Evolutionary conservation across 2,329 filamentous ascomycete species (phyloP), one percentile per base, ranked within the genome.

Genomic region (Teratosphaeria pseudoeucalypti): DNA sequence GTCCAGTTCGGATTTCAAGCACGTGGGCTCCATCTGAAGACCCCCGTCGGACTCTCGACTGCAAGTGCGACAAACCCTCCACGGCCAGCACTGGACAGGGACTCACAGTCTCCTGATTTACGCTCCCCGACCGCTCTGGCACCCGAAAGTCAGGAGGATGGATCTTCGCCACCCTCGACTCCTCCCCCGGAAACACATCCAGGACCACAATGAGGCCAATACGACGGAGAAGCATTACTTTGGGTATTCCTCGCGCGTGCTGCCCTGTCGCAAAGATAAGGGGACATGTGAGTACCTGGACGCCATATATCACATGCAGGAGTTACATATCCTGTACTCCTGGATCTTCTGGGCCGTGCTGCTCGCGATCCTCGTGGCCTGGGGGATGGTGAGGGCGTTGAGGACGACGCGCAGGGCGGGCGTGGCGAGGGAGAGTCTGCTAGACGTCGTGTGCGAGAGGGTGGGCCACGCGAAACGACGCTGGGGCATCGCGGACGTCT

Each of bases 401-500:
- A 60, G 66, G 26, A 61, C 63, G 52, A 64, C 60, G 6, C n/a
- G 58, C 61, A 23, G 59, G 62, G 12, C 53, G 56, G 2, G 61
- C 64, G 26, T 62, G 61, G 12, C 55, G 60, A 29, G 62, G 63
- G 43, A 10, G 23, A 61, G 62, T 2, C 55, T 64, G 14, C 52
- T 68, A 34, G 64, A 66, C 47, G 57, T 58, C 6, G 10, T 65
- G 7, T 63, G 60, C n/a, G 55, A 63, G 27, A 29, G 32, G 12
- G 47, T 60, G 34, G 62, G 60, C 34, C 56, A 60, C 19, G 49
- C 55, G 32, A 67, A 72, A 14, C 77, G 83, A 19, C 77, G 74
- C 34, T 79, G 81, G 65, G 76, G 90, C 2, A 79, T 90, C 1
- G 83, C 83, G 0, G 85, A 89, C 65, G 78, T 79, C 66, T 61